A percentile compares a stretch with the other conserved stretches of the same genome.
phyloP scores from a whole-genome alignment of 306 rosid species.

The Pyrus bretschneideri region DNA sequence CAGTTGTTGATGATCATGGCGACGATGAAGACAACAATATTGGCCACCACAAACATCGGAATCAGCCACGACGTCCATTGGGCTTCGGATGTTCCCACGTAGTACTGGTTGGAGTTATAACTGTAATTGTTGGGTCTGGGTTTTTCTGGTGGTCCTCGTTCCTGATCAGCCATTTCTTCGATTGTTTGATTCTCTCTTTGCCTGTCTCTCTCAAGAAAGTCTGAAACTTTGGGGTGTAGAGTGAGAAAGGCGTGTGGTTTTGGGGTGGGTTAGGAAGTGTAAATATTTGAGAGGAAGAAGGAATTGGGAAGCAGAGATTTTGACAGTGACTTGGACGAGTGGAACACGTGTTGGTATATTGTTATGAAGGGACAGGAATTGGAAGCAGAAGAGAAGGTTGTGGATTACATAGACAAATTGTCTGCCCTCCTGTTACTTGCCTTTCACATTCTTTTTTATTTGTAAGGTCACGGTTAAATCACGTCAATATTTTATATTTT shows the following conservation, averaged over 20 bases:
- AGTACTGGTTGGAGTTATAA: conserved; percentile 17
- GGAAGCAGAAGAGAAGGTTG: background rate
- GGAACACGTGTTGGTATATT: background rate
- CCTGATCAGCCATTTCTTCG: conserved; percentile 35
- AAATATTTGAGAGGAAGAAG: background rate
- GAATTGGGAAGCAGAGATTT: background rate
- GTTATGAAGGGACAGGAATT: background rate
- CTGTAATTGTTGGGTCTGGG: conserved; percentile 1
- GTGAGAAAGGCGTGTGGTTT: background rate
- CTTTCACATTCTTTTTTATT: too few species aligned
- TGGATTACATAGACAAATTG: background rate
- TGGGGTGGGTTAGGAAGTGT: background rate
- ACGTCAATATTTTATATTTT: too few species aligned
- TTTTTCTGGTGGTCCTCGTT: conserved; percentile 37
- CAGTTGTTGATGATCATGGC: conserved; percentile 39
- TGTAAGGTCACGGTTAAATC: rapidly evolving
- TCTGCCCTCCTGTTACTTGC: too few species aligned
- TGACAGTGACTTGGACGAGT: conserved; percentile 25
- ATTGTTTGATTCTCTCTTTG: background rate
- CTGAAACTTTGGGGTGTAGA: background rate
- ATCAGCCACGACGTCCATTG: conserved; percentile 49
- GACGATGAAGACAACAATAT: conserved; percentile 30
- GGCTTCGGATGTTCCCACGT: conserved; percentile 28
- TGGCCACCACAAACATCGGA: conserved; percentile 45
- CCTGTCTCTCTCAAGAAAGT: background rate